Conservation (phyloP, 1,284 basidiomycete genomes). For the Moniliophthora roreri region DNA sequence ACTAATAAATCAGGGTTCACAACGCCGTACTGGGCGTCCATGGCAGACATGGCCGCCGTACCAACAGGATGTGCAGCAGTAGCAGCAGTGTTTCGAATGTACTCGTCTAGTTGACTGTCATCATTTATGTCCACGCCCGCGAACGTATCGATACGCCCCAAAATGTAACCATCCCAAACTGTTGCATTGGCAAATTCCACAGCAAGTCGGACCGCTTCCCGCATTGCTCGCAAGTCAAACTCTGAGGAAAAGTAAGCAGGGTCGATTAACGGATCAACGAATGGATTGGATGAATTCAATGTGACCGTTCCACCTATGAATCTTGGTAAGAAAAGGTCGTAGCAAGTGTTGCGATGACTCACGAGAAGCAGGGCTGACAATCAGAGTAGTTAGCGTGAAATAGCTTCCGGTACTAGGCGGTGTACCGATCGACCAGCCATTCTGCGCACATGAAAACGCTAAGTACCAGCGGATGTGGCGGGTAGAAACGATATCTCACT, state of each 20-base stretch:
- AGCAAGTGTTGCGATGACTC: constrained; percentile 16
- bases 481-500: background rate
- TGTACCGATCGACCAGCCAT: background rate
- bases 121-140: background rate
- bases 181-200: constrained; percentile 29
- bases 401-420: constrained; percentile 25
- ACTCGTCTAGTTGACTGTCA: constrained; percentile 18
- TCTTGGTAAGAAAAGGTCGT: background rate
- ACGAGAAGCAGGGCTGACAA: constrained; percentile 36
- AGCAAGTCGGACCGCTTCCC: constrained; percentile 29
- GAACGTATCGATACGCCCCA: constrained; percentile 5
- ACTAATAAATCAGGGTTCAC: constrained; percentile 49
- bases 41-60: constrained; percentile 29
- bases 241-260: constrained; percentile 30
- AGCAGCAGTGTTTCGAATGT: constrained; percentile 19
- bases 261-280: constrained; percentile 40
- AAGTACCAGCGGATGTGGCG: too few relatives aligned
- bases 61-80: constrained; percentile 27
- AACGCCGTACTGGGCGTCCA: constrained; percentile 31
- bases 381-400: constrained; percentile 24
- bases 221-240: constrained; percentile 35
- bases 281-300: constrained; percentile 34
- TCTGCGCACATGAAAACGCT: background rate
- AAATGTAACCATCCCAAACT: constrained; percentile 34
- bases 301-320: constrained; percentile 36